Evolutionary conservation across 176 grass and related monocot genomes (phyloP), one percentile per base, ranked within the genome.

Genomic region (Musa acuminata): DNA sequence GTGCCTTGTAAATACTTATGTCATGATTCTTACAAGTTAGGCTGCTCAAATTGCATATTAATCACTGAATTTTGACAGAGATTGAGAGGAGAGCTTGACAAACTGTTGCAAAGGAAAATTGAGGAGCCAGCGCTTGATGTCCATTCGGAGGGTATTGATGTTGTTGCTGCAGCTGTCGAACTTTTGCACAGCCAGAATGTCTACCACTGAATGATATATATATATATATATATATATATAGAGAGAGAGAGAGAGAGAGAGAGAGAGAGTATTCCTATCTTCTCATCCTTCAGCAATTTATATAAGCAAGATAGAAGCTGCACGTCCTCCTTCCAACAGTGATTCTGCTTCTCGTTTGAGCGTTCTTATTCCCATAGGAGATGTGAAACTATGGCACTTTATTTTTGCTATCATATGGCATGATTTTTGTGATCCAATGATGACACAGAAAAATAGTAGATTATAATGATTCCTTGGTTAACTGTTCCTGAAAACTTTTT

Each of bases 91-190:
- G 87, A 93, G 72, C 64, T 98, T 72, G 94, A 98, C 76, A 89
- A 84, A 60, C 81, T 98, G 12, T 88, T 98, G n/a, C 85, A 89
- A 66, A 88, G 84, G 55, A 98, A 93, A 85, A 98, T 98, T 14
- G 87, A 93, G 71, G 90, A 91, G 19, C 94, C 94, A 53, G 78
- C 71, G 26, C 75, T 93, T 8, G 94, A 98, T 75, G 82, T 93
- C 23, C 87, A 85, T 70, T 83, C 83, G 0, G 87, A 98, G 85
- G 90, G 90, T 69, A 89, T 78, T 75, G 84, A 82, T 54, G 94
- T 98, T 52, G 94, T 98, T 49, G 81, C 78, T 27, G 94, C 94
- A 77, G 94, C 90, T 75, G 80, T 98, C 62, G 94, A 98, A 81
- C 76, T 98, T 65, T 78, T 98, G 76, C 90, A 98, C 73, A 93